Base-by-base conservation (phyloP, 441 rosid genomes). In the Adansonia madagascariensis region DNA sequence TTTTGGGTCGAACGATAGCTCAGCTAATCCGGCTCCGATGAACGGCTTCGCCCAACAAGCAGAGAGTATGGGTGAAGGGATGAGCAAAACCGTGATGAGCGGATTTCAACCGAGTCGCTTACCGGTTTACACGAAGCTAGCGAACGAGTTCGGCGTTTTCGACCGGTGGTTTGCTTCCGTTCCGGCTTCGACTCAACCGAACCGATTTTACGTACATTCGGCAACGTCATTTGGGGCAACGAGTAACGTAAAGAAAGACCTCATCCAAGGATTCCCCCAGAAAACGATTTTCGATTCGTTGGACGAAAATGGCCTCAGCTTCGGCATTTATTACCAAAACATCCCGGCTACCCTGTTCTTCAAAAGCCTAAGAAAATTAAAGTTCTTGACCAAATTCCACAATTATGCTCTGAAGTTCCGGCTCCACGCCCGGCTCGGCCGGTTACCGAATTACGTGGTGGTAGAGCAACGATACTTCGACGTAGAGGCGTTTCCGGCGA, bases 141-240 rank as follows among this genome's bases (percentile, higher is more conserved):
- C 96, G 0, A 92, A 89, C 83, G 91, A 93, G 85, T 95, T 92
- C 87, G 96, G 89, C 0, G 84, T 95, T 1, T 88, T 95, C 84
- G 99, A 95, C 85, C 85, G 93, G 78, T 95, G 98, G 98, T 95
- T 95, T 84, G 98, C 99, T 0, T 92, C 99, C 68, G 95, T 95
- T 18, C 99, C 99, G 2, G 87, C 98, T 43, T 95, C 98, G 11
- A 95, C 99, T 53, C 99, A 95, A 73, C 99, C 99, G 46, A 95
- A 95, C 88, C 93, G 99, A 62, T 90, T 95, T 85, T 95, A 92
- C 76, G 94, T 92, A 66, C 99, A 95, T 76, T 95, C 98, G 6
- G 99, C 99, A 74, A 95, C 99, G 64, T 95, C 99, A 7, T 98
- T 93, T 75, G 99, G 98, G 1, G 92, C 94, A 20, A 78, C 76